Evolutionary conservation across 164 flowering plant genomes (phyloP).

Genomic region (Warburgia ugandensis): DNA sequence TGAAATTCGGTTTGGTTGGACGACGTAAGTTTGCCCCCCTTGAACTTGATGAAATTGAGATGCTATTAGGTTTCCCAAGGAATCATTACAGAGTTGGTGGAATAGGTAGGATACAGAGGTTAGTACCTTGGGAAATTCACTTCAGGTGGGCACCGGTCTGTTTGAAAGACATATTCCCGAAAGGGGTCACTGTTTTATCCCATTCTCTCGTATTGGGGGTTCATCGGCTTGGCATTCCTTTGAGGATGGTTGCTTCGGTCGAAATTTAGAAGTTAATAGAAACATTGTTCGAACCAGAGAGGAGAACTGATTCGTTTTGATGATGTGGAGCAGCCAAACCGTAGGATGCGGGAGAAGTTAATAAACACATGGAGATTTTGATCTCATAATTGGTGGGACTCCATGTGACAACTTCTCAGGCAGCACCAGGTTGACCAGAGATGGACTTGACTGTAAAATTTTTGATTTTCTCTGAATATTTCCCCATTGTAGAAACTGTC

Average conservation of each 20-base stretch:
- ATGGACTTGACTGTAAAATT: conserved; percentile 30
- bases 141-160: conserved; percentile 37
- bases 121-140: conserved; percentile 25
- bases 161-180: conserved; percentile 23
- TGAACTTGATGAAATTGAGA: conserved; percentile 40
- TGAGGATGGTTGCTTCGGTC: conserved; percentile 73
- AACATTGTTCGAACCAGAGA: conserved; percentile 39
- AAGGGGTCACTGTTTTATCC: conserved; percentile 28
- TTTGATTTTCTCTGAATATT: conserved; percentile 26
- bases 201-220: conserved; percentile 44
- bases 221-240: conserved; percentile 68
- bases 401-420: conserved; percentile 33
- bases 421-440: conserved; percentile 22
- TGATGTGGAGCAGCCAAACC: conserved; percentile 21
- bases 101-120: conserved; percentile 26
- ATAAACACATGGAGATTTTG: conserved; percentile 26
- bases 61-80: conserved; percentile 25
- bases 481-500: conserved; percentile 19
- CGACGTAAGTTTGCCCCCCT: conserved; percentile 78
- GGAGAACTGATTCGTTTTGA: conserved; percentile 19
- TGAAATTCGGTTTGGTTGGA: conserved; percentile 97
- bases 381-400: conserved; percentile 32
- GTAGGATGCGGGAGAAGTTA: conserved; percentile 11
- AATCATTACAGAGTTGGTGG: conserved; percentile 31
- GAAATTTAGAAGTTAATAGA: conserved; percentile 75